These are phyloP conservation scores for Blumeria hordei DNA, from an alignment of 2,329 filamentous ascomycete genomes.

Conservation along the genomic window DNA sequence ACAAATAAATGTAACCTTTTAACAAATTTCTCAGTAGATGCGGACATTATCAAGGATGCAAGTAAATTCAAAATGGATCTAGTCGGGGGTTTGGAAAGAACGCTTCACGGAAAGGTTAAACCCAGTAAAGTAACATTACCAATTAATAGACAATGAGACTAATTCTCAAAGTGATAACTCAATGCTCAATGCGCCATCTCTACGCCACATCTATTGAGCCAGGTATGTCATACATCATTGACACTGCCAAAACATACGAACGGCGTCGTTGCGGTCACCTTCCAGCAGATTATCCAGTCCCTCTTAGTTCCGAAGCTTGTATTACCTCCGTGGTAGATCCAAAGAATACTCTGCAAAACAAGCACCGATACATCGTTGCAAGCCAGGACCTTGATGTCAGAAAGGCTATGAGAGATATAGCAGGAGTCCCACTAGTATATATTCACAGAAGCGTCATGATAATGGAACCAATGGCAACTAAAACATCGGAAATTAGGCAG, in stretches of 20 bases:
- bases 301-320: constrained; percentile 46
- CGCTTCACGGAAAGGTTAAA: constrained; percentile 70
- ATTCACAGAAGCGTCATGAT: constrained; percentile 60
- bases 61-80: constrained; percentile 76
- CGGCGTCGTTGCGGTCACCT: constrained; percentile 59
- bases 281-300: constrained; percentile 43
- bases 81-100: constrained; percentile 49
- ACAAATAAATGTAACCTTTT: constrained; percentile 1
- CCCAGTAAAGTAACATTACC: constrained; percentile 28
- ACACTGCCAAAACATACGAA: constrained; percentile 51
- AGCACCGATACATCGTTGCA: constrained; percentile 57
- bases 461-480: constrained; percentile 50
- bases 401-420: constrained; percentile 36
- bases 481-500: constrained; percentile 36
- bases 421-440: constrained; percentile 55
- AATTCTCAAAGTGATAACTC: constrained; percentile 39
- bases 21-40: constrained; percentile 34
- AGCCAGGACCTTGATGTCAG: constrained; percentile 44
- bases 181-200: constrained; percentile 59
- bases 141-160: constrained; percentile 2
- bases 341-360: constrained; percentile 46
- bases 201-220: constrained; percentile 36
- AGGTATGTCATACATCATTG: constrained; percentile 30
- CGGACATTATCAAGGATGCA: constrained; percentile 61
- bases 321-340: constrained; percentile 54